phyloP scores from a whole-genome alignment of 1,284 basidiomycete species.

The Ustilago bromivora region DNA sequence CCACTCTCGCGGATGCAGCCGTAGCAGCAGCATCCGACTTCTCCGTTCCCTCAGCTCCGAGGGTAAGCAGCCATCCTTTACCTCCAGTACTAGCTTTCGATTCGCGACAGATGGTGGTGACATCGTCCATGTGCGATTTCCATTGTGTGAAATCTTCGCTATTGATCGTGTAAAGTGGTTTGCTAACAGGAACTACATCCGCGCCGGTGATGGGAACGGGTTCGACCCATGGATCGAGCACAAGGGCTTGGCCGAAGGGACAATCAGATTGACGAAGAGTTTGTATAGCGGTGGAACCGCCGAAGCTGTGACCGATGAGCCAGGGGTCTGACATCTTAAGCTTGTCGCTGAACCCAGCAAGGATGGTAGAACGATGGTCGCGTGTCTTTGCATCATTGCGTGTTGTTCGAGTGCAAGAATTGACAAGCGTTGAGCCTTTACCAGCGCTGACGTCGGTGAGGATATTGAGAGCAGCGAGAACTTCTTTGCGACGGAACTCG shows the following conservation, averaged over 20 bases:
- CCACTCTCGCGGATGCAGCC: constrained; percentile 5
- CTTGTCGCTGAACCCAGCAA: constrained; percentile 38
- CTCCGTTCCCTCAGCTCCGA: constrained; percentile 51
- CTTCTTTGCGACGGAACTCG: constrained; percentile 52
- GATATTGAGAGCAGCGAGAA: constrained; percentile 48
- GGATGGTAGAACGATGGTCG: constrained; percentile 13
- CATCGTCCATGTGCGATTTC: constrained; percentile 55
- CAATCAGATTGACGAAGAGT: constrained; percentile 31
- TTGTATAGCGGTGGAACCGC: constrained; percentile 54
- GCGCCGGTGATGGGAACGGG: constrained; percentile 34
- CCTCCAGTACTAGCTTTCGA: constrained; percentile 31
- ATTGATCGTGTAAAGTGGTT: constrained; percentile 63
- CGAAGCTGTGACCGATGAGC: constrained; percentile 60
- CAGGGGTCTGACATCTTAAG: constrained; percentile 44
- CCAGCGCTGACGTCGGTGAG: constrained; percentile 41
- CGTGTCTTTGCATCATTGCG: constrained; percentile 26
- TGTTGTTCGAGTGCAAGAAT: constrained; percentile 31
- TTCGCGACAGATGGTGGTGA: constrained; percentile 42
- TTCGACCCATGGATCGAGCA: constrained; percentile 60
- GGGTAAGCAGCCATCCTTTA: constrained; percentile 52
- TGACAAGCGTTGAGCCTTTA: constrained; percentile 22
- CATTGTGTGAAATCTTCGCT: constrained; percentile 61
- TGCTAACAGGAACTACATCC: constrained; percentile 32
- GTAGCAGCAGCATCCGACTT: constrained; percentile 14
- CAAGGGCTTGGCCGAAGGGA: constrained; percentile 47